These are phyloP conservation scores for Colletotrichum higginsianum DNA, from an alignment of 2,329 filamentous ascomycete species.

Conservation along the genomic window DNA sequence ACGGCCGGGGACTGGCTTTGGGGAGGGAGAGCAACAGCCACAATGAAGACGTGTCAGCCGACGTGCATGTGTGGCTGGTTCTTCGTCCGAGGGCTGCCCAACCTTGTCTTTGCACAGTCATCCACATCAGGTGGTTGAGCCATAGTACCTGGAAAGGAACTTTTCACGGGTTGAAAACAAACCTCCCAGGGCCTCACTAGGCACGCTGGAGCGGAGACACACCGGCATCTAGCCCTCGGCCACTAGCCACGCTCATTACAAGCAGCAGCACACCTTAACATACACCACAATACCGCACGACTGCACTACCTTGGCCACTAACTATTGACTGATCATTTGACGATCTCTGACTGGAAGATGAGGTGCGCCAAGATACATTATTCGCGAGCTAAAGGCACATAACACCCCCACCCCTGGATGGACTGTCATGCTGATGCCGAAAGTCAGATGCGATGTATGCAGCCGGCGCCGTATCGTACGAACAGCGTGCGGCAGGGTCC, in stretches of 20 bases:
- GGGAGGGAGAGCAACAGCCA: slow-evolving; percentile 6
- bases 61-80: slow-evolving; percentile 21
- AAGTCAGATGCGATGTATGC: background rate
- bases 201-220: too few species aligned
- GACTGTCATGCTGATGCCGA: background rate
- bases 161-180: too few species aligned
- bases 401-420: background rate
- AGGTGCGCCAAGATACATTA: slow-evolving; percentile 12
- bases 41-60: background rate
- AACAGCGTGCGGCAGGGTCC: background rate
- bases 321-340: background rate
- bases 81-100: background rate
- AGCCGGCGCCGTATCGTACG: background rate
- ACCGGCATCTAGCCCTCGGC: too few species aligned
- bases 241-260: background rate
- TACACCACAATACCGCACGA: background rate
- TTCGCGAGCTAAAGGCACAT: background rate
- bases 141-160: too few species aligned
- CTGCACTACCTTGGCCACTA: background rate
- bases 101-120: too few species aligned
- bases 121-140: too few species aligned
- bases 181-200: too few species aligned
- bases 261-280: background rate
- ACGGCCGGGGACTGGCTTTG: background rate
- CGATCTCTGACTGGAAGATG: slow-evolving; percentile 7